Percentiles rank a stretch among this genome's conserved stretches.
Conservation (phyloP, 805 yeast genomes). For the Starmerella floris region DNA sequence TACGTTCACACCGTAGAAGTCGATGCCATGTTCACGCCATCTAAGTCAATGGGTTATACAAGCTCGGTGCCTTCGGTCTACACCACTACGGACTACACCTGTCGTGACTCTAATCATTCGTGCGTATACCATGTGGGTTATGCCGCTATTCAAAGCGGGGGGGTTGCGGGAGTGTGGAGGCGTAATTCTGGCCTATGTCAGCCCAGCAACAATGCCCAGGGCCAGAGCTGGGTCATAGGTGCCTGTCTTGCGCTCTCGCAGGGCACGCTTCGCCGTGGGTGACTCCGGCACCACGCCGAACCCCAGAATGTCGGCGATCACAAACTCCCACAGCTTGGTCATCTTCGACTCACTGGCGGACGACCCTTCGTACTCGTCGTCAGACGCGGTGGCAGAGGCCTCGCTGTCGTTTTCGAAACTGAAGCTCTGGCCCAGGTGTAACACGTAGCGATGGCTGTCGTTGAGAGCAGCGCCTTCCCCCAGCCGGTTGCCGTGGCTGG, state of each 20-base stretch:
- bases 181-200: too few relatives aligned
- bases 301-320: slow-evolving; percentile 2
- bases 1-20: too few relatives aligned
- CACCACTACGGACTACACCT: too few relatives aligned
- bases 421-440: neutral
- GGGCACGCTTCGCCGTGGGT: slow-evolving; percentile 3
- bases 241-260: slow-evolving; percentile 6
- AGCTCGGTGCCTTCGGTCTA: too few relatives aligned
- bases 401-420: neutral
- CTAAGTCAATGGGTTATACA: too few relatives aligned
- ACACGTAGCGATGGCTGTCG: neutral
- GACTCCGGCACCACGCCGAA: slow-evolving; percentile 5
- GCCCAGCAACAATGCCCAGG: slow-evolving; percentile 6
- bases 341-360: neutral
- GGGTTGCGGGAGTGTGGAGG: too few relatives aligned
- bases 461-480: neutral
- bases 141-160: too few relatives aligned
- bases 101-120: too few relatives aligned
- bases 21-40: too few relatives aligned
- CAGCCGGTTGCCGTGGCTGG: slow-evolving; percentile 5
- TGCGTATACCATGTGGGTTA: too few relatives aligned
- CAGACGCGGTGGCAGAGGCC: neutral
- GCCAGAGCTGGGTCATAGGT: slow-evolving; percentile 12
- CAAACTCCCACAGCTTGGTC: neutral
- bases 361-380: neutral